Percentiles rank a stretch among this genome's conserved stretches.
Evolutionary conservation across 768 basidiomycete species (phyloP).

Genomic region (Kwoniella botswanensis): DNA sequence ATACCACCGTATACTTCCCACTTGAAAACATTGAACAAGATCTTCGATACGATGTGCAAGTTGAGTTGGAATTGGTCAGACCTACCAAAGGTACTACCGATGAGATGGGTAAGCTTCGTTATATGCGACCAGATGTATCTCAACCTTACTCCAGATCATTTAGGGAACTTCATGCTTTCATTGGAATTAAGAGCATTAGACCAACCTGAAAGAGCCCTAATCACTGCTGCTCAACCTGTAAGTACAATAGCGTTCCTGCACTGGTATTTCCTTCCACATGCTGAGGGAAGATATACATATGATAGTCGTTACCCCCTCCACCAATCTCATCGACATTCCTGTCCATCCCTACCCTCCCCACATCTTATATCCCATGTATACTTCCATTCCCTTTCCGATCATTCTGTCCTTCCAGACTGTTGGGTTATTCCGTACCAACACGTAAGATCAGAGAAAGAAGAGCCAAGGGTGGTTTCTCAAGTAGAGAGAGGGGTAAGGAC

Average conservation of each 20-base stretch:
- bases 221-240: constrained; percentile 49
- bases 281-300: not conserved
- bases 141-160: not conserved
- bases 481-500: constrained; percentile 36
- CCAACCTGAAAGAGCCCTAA: constrained; percentile 31
- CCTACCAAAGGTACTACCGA: constrained; percentile 37
- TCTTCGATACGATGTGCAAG: constrained; percentile 54
- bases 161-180: constrained; percentile 57
- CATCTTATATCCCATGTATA: constrained; percentile 40
- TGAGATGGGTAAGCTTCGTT: constrained; percentile 41
- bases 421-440: constrained; percentile 31
- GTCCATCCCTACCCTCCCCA: constrained; percentile 22
- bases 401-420: constrained; percentile 43
- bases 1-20: constrained; percentile 44
- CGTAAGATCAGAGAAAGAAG: constrained; percentile 31
- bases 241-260: not conserved
- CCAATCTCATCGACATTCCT: constrained; percentile 32
- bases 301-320: constrained; percentile 50
- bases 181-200: constrained; percentile 44
- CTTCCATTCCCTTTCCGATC: constrained; percentile 49
- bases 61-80: constrained; percentile 56
- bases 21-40: constrained; percentile 46
- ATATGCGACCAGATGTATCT: not conserved
- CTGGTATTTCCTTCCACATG: not conserved
- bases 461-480: constrained; percentile 28